Evolutionary conservation across 148 eudicot genomes (phyloP), one percentile per base, ranked within the genome.

Genomic region (Camellia lanceoleosa): DNA sequence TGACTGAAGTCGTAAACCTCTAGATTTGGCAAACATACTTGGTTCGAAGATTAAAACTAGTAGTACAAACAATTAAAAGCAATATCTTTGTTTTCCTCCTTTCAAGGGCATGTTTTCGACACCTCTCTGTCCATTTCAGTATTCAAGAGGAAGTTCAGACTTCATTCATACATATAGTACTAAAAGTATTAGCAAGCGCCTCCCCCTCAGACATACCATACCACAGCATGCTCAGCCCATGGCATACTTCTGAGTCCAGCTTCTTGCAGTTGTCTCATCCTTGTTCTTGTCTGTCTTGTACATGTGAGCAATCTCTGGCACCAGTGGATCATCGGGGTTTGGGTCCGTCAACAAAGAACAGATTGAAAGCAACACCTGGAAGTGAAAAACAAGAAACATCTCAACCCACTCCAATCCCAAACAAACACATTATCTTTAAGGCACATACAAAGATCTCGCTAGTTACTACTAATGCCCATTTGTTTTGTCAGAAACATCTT

Each of bases 211-310:
- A 68, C 64, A 81, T 67, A 60, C 74, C 77, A 79, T 38, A 47
- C 16, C 20, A 70, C 68, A 30, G 38, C 38, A 30, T 73, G 62
- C 71, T 78, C 84, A 94, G 77, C 98, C 93, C 98, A 94, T 92
- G 67, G 97, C 94, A 74, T 94, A 94, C 85, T 94, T 94, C 83
- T 94, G 97, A 76, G 98, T 94, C 98, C 97, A 94, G 98, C 93
- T 92, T 87, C 98, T 87, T 65, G 97, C 93, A 13, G 98, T 94
- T 71, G 87, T 89, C 90, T 94, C 98, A 58, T 94, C 92, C 83
- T 92, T 94, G 76, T 81, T 87, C 84, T 86, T 78, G 82, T 94
- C 98, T 19, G 93, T 88, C 89, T 92, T 94, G 87, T 94, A 94
- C 97, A 94, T 94, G 88, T 94, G 97, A 30, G 98, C 98, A 43